These are phyloP conservation scores for Botrytis sinoallii DNA, from an alignment of 2,329 filamentous ascomycete species.

Conservation along the genomic window DNA sequence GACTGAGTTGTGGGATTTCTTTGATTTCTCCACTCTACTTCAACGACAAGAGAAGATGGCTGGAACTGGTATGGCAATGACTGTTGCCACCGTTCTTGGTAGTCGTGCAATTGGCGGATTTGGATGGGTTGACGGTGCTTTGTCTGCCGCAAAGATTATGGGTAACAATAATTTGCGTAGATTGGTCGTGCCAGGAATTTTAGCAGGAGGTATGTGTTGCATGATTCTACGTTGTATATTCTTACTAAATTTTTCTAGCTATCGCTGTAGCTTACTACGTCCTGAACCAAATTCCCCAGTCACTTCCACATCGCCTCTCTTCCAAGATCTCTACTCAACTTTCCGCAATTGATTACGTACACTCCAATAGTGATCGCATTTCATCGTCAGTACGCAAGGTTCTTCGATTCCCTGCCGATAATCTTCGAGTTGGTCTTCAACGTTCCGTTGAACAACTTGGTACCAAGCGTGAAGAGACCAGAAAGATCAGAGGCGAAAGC, in stretches of 20 bases:
- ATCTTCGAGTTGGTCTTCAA: conserved; percentile 78
- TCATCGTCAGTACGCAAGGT: conserved; percentile 83
- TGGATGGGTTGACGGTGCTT: conserved; percentile 83
- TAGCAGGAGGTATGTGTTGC: conserved; percentile 68
- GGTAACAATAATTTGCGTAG: conserved; percentile 77
- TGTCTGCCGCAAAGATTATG: conserved; percentile 76
- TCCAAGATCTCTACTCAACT: conserved; percentile 82
- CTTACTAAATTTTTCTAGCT: conserved; percentile 49
- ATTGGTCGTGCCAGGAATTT: conserved; percentile 75
- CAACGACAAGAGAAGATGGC: conserved; percentile 93
- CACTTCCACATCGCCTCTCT: conserved; percentile 80
- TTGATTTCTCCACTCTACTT: conserved; percentile 78
- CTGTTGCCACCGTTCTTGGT: conserved; percentile 81
- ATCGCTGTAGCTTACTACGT: conserved; percentile 75
- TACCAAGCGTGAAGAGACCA: conserved; percentile 74
- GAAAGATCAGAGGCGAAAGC: conserved; percentile 77
- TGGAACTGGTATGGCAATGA: conserved; percentile 91
- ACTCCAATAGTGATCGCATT: conserved; percentile 82
- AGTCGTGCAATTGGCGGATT: conserved; percentile 77
- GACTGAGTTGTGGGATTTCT: conserved; percentile 88
- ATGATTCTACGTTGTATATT: conserved; percentile 14
- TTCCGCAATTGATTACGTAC: conserved; percentile 82
- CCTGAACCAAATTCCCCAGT: conserved; percentile 81
- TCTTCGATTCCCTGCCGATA: conserved; percentile 81
- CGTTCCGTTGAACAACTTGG: conserved; percentile 82